Evolutionary conservation across 495 filamentous ascomycete species (phyloP).

Genomic region (Lindgomyces ingoldianus): DNA sequence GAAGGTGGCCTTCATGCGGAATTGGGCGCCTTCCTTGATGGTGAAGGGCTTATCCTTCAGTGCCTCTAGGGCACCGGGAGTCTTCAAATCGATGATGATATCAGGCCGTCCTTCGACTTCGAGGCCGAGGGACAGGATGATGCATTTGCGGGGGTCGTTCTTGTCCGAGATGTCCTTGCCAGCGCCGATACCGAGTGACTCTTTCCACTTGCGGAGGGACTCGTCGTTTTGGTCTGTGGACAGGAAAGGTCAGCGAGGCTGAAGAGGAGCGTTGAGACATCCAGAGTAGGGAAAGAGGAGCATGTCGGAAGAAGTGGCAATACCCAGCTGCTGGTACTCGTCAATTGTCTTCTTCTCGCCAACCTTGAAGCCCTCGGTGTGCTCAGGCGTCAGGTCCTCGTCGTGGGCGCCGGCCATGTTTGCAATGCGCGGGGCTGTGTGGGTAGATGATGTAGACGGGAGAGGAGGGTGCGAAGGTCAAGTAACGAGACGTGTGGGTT

Average conservation of each 20-base stretch:
- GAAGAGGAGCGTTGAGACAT: not conserved
- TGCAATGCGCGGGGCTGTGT: conserved; percentile 31
- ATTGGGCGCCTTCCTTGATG: conserved; percentile 91
- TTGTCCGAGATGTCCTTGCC: conserved; percentile 59
- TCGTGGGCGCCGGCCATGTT: conserved; percentile 71
- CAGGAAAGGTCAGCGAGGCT: not conserved
- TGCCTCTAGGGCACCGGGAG: conserved; percentile 61
- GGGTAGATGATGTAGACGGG: conserved; percentile 12
- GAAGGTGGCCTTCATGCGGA: conserved; percentile 90
- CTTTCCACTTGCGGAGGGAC: conserved; percentile 94
- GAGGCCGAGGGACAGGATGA: conserved; percentile 87
- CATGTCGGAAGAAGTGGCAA: too few species aligned
- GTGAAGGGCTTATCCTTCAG: conserved; percentile 89
- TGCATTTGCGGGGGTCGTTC: conserved; percentile 76
- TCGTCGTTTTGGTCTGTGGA: conserved; percentile 71
- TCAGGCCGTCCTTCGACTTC: conserved; percentile 73
- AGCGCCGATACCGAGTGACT: conserved; percentile 78
- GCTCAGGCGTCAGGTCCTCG: conserved; percentile 82
- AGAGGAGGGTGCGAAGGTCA: not conserved
- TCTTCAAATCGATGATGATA: conserved; percentile 78
- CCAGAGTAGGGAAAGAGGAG: too few species aligned
- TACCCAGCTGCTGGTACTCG: conserved; percentile 90
- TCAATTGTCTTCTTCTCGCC: conserved; percentile 96
- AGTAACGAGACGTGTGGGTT: not conserved
- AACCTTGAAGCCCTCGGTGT: conserved; percentile 93